Evolutionary conservation across 2,329 filamentous ascomycete genomes (phyloP), one percentile per base, ranked within the genome.

Genomic region (Gaeumannomyces tritici): DNA sequence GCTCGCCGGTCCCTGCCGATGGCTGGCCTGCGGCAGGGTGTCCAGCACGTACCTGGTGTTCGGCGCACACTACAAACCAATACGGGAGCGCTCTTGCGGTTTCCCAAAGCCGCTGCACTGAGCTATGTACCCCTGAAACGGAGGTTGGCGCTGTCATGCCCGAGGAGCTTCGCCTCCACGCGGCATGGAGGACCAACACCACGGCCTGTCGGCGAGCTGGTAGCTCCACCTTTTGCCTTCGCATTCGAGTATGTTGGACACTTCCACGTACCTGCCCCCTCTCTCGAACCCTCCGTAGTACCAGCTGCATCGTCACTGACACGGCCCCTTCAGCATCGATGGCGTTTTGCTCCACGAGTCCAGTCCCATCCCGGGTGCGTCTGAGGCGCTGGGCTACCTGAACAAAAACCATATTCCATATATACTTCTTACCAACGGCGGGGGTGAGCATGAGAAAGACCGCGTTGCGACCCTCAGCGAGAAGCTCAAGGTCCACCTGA

Each of bases 341-440:
- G 95, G 95, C 62, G 95, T 99, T n/a, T 84, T 99, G 26, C 82
- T 98, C 35, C 91, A 93, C 70, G 89, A 89, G 64, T 85, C 89
- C 4, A 84, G 87, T 65, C 87, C 90, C 3, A 87, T 98, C 58
- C 89, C 91, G 1, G 89, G 90, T 35, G 93, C 95, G 1, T 79
- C 85, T 1, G 82, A 90, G 70, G 83, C 92, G 18, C 82, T 99
- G 26, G 77, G 80, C 33, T 88, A 86, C 69, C 86, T 98, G 26
- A 86, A 92, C 68, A 76, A 82, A 58, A 82, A 92, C 70, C 80
- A 84, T 58, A 91, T 97, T 57, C 93, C 93, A 15, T 98, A 96
- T 76, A 93, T 99, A 69, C 85, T 99, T 42, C 81, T 99, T 65
- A 99, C 95, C 64, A 99, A 99, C 75, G 95, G 95, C 68, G 95